Conservation (phyloP, 1,139 yeast species). For the Zygosaccharomyces sapae region DNA sequence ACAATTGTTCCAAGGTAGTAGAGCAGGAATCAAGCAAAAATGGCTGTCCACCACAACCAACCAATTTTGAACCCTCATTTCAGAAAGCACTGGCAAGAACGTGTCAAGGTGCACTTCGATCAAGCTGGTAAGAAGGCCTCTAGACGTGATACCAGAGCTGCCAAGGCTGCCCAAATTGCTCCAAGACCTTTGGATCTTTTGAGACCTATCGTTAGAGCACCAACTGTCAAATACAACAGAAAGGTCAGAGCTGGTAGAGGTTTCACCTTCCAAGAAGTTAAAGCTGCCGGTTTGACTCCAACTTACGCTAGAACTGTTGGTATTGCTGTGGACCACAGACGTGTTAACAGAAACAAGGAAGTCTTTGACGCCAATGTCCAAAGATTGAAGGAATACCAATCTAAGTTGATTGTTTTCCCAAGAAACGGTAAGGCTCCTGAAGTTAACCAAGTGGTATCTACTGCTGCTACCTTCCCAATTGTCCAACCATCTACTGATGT, state of each 20-base stretch:
- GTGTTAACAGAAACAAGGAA: conserved; percentile 97
- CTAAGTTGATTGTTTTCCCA: conserved; percentile 95
- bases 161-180: conserved; percentile 92
- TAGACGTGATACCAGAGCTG: conserved; percentile 91
- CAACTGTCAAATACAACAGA: conserved; percentile 98
- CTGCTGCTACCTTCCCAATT: conserved; percentile 89
- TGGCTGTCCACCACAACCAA: conserved; percentile 93
- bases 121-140: conserved; percentile 99
- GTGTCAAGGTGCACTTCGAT: conserved; percentile 99
- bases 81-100: conserved; percentile 99
- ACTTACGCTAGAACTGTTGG: conserved; percentile 98
- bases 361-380: conserved; percentile 91
- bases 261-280: conserved; percentile 95
- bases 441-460: conserved; percentile 67
- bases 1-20: conserved; percentile 17
- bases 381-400: conserved; percentile 94
- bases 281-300: conserved; percentile 94
- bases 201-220: conserved; percentile 98
- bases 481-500: conserved; percentile 69
- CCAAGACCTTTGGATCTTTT: conserved; percentile 96
- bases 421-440: conserved; percentile 78
- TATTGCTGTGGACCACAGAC: conserved; percentile 99
- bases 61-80: conserved; percentile 96
- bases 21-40: conserved; percentile 37
- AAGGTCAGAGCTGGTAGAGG: conserved; percentile 99